phyloP scores from a whole-genome alignment of 371 early-diverging fungal genomes.

The Parasitella parasitica region DNA sequence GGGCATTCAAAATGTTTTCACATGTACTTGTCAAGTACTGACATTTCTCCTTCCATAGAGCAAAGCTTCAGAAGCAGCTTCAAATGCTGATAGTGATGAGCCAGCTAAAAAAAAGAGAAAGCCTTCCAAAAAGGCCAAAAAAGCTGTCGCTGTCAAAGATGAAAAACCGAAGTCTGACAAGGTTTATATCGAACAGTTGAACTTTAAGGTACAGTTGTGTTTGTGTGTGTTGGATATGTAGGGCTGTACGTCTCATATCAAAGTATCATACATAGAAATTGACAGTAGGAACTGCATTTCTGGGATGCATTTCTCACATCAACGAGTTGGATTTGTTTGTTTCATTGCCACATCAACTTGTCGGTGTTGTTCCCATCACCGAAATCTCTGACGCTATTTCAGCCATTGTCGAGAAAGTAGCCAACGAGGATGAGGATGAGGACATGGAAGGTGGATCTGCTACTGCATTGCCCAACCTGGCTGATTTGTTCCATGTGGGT shows the following conservation, averaged over 20 bases:
- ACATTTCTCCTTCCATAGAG: too few species aligned
- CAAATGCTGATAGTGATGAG: constrained; percentile 20
- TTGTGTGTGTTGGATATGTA: too few species aligned
- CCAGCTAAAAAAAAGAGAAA: constrained; percentile 61
- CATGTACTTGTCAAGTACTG: too few species aligned
- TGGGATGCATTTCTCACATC: constrained; percentile 81
- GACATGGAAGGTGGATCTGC: constrained; percentile 35
- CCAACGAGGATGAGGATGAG: constrained; percentile 55
- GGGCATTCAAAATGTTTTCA: too few species aligned
- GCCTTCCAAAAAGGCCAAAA: constrained; percentile 31
- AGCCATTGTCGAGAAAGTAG: constrained; percentile 62
- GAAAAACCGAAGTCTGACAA: constrained; percentile 46
- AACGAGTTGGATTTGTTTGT: constrained; percentile 79
- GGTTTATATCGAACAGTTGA: constrained; percentile 53
- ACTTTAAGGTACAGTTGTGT: constrained; percentile 52
- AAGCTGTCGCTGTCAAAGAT: constrained; percentile 17
- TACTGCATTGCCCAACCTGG: constrained; percentile 56
- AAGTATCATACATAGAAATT: too few species aligned
- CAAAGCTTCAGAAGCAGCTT: constrained; percentile 11
- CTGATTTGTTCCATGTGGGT: constrained; percentile 64
- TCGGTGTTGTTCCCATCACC: constrained; percentile 76
- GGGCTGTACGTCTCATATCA: too few species aligned
- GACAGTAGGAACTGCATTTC: constrained; percentile 67
- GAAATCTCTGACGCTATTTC: constrained; percentile 72
- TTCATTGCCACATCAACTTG: constrained; percentile 76